Evolutionary conservation across 2,329 filamentous ascomycete species (phyloP), one percentile per base, ranked within the genome.

Genomic region (Hypomyces perniciosus): DNA sequence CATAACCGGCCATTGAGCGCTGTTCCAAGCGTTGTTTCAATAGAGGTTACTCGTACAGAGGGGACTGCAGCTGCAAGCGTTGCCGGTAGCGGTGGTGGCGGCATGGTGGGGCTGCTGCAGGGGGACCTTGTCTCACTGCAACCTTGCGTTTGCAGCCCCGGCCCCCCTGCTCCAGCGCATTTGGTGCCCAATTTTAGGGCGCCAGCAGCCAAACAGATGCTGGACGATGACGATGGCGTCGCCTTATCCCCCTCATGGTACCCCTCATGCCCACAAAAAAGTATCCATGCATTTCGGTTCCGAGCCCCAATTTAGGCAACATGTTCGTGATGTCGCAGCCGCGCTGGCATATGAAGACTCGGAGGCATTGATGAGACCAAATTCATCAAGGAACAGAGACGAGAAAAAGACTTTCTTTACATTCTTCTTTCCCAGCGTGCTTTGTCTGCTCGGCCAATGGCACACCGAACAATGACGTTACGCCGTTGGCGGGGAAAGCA

Each of bases 251-350:
- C 52, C 51, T 46, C 51, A 50, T 46, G 51, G 50, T 53, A 47
- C 50, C 50, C 50, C 50, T 52, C 50, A 50, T 42, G 46, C 43
- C 51, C 51, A 50, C 50, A 53, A 50, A 46, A 48, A 48, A 44
- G 27, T 26, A 48, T 37, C 44, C 49, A 46, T 44, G 42, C 37
- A 45, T 44, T 39, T 47, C 39, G 40, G 44, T 44, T 52, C 48
- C 44, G 50, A 44, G 50, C 40, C 50, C 40, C 6, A 26, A 45
- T 45, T 44, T 13, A 29, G 43, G 29, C 33, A 35, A 35, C 20
- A 20, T 10, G 27, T n/a, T 44, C 41, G 10, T 6, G 41, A 44
- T 44, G 41, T 8, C 27, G 29, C 10, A 29, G 26, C 31, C 41
- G 27, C 41, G 41, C 20, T 20, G 20, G 20, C 20, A 20, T 3